Percentiles rank a stretch among this genome's conserved stretches.
These are phyloP conservation scores for Tuber calosporum DNA, from an alignment of 495 filamentous ascomycete species.

Conservation along the genomic window DNA sequence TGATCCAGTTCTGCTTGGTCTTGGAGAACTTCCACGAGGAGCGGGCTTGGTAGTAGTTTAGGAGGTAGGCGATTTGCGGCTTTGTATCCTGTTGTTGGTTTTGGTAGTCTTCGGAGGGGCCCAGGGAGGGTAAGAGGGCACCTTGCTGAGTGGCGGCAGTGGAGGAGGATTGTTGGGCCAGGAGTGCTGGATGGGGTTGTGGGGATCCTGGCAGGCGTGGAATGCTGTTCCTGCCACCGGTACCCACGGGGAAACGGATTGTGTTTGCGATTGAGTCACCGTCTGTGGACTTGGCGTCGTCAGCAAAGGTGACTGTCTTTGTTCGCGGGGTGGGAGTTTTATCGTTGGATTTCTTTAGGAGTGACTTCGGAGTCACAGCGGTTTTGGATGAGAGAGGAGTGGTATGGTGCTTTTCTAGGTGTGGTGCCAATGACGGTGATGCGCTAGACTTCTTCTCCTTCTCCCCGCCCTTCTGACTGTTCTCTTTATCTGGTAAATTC, in stretches of 20 bases:
- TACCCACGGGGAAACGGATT: background rate
- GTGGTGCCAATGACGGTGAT: background rate
- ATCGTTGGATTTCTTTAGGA: slow-evolving; percentile 9
- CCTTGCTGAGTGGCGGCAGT: slow-evolving; percentile 20
- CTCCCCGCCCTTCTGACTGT: slow-evolving; percentile 1
- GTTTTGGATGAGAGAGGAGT: slow-evolving; percentile 1
- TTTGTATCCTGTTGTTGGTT: slow-evolving; percentile 8
- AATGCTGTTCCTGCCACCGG: background rate
- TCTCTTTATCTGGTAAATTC: background rate
- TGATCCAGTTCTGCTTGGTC: slow-evolving; percentile 41
- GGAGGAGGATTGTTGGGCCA: slow-evolving; percentile 33
- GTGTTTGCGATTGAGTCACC: slow-evolving; percentile 29
- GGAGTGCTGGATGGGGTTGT: slow-evolving; percentile 14
- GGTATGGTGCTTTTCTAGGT: background rate
- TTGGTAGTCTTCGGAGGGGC: slow-evolving; percentile 19
- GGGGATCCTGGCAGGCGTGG: background rate
- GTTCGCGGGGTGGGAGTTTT: slow-evolving; percentile 10
- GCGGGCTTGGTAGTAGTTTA: slow-evolving; percentile 25
- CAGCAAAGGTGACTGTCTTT: slow-evolving; percentile 38
- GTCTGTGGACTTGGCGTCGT: slow-evolving; percentile 33
- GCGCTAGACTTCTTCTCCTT: background rate
- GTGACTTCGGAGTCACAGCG: slow-evolving; percentile 7
- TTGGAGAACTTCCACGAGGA: slow-evolving; percentile 39
- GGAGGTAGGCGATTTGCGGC: slow-evolving; percentile 30
- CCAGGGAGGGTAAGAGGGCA: slow-evolving; percentile 12